Base-by-base conservation (phyloP, 345 rosid genomes). In the Populus tremula region DNA sequence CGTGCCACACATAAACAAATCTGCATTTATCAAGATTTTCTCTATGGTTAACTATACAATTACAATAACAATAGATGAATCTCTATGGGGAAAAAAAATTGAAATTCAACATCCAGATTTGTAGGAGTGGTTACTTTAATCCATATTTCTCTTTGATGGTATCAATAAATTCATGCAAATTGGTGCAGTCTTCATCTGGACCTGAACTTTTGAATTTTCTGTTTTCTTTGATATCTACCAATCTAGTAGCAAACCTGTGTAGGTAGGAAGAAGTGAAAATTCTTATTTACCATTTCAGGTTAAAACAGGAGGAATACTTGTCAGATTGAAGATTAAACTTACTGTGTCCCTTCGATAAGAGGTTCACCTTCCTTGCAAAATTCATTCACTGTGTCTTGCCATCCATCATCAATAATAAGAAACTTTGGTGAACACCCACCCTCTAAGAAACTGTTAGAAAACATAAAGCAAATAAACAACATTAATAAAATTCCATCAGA, bases 391-490 rank as follows among this genome's bases (percentile, higher is more conserved):
- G 84, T 81, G 2, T 85, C 84, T 90, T 90, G 93, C 92, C 96
- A 90, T 71, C 91, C 91, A 76, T 91, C 93, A 72, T 91, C 96
- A 4, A 91, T 82, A 61, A 91, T 85, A 31, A 91, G 80, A 81
- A 87, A 89, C 70, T 81, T 90, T 3, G 92, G 91, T 8, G 88
- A 66, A 73, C 82, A 84, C 33, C 89, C 89, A 74, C 91, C 92
- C 47, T 87, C 87, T 12, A 35, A 74, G 43, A 90, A 83, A 70
- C 93, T 91, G 76, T 45, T 25, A 18, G 2, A 54, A 38, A 29
- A 72, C 17, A 71, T 29, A 18, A 8, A 7, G 50, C 50, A 47
- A 47, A 14, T 3, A 47, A 47, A 13, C 50, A 47, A 47, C 7
- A 53, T 63, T 63, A 33, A 31, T 20, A 66, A 11, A 31, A 25